Conservation (phyloP, 352 stramenopile genomes). For the Peronosclerospora sorghi region DNA sequence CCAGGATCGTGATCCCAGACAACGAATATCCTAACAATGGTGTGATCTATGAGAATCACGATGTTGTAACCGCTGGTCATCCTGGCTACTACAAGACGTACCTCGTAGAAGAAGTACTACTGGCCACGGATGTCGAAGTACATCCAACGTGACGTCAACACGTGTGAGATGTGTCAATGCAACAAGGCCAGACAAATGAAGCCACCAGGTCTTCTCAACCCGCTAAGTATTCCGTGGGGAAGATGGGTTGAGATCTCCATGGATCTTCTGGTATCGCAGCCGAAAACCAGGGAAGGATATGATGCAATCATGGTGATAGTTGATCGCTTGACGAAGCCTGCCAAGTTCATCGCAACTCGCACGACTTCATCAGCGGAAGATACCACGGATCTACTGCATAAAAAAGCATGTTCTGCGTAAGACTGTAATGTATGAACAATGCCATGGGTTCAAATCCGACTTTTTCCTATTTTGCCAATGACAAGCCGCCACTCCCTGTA, state of each 20-base stretch:
- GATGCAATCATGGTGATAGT: constrained; percentile 8
- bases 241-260: constrained; percentile 8
- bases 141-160: constrained; percentile 2
- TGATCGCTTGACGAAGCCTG: constrained; percentile 4
- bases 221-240: constrained; percentile 3
- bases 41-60: constrained; percentile 7
- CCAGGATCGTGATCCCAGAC: too few relatives aligned
- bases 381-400: background rate
- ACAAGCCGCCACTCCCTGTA: too few relatives aligned
- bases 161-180: constrained; percentile 12
- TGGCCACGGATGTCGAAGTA: constrained; percentile 6
- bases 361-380: too few relatives aligned
- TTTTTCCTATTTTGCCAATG: too few relatives aligned
- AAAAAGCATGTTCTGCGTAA: background rate
- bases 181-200: constrained; percentile 13
- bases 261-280: too few relatives aligned
- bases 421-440: too few relatives aligned
- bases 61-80: too few relatives aligned
- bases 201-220: constrained; percentile 3
- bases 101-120: constrained; percentile 2
- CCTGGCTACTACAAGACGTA: constrained; percentile 8
- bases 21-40: constrained; percentile 10
- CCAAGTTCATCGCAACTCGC: constrained; percentile 5
- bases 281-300: too few relatives aligned
- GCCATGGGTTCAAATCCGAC: too few relatives aligned